Conservation (phyloP, 164 flowering plant species). For the Umbellularia californica region DNA sequence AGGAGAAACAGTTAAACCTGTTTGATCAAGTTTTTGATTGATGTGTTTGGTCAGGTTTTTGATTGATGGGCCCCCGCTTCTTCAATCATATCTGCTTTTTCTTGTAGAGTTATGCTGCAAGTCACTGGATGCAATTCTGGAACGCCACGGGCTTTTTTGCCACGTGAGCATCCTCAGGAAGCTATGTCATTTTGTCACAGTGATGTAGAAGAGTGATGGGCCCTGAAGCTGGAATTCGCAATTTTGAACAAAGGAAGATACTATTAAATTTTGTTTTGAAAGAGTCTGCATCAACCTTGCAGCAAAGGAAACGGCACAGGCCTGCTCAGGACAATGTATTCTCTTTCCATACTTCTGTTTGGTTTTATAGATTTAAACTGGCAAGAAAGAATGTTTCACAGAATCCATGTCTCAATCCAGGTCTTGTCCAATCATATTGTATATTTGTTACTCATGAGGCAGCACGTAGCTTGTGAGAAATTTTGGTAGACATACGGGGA, state of each 20-base stretch:
- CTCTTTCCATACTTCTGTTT: background rate
- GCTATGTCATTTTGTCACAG: background rate
- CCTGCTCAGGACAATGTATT: background rate
- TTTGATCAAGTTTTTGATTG: conserved; percentile 1
- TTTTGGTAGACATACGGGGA: background rate
- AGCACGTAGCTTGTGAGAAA: background rate
- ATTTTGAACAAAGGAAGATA: no score
- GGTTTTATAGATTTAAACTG: background rate
- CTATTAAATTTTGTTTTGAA: background rate
- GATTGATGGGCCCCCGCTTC: background rate
- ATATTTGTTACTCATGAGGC: background rate
- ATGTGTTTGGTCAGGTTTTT: background rate
- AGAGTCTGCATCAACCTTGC: background rate
- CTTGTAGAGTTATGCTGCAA: background rate
- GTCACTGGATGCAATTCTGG: background rate
- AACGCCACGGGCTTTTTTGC: background rate
- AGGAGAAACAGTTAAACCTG: conserved; percentile 30
- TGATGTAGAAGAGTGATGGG: background rate
- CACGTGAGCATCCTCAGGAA: background rate
- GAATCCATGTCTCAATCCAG: background rate
- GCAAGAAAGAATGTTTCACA: background rate
- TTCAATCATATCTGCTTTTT: background rate
- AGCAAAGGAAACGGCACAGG: background rate
- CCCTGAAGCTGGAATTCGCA: background rate
- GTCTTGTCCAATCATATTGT: background rate